Conservation (phyloP, 176 grass and related monocot genomes). For the Ampelocalamus luodianensis region DNA sequence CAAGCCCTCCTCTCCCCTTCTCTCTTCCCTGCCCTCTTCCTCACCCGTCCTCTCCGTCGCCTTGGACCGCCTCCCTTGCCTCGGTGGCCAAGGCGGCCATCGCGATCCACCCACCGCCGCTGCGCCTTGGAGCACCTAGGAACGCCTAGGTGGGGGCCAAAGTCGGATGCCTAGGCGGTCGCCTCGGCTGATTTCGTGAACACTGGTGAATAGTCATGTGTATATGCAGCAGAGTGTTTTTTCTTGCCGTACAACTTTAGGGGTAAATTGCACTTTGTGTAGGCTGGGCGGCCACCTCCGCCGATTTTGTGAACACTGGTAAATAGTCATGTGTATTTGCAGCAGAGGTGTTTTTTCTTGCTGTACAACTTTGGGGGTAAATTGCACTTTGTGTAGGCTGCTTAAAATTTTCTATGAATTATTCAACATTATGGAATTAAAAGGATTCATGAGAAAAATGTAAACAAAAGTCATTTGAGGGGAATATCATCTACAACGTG, state of each 20-base stretch:
- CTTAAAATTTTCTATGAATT: slow-evolving; percentile 8
- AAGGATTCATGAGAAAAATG: neutral
- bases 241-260: slow-evolving; percentile 11
- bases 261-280: neutral
- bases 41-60: too few species aligned
- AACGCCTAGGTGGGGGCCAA: too few species aligned
- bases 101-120: too few species aligned
- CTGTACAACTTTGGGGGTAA: neutral
- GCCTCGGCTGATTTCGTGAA: too few species aligned
- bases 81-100: too few species aligned
- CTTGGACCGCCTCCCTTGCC: too few species aligned
- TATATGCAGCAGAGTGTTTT: neutral
- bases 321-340: neutral
- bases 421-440: slow-evolving; percentile 12
- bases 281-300: neutral
- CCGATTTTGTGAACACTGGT: too few species aligned
- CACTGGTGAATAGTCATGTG: neutral
- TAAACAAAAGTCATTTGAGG: neutral
- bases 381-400: neutral
- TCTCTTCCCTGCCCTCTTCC: too few species aligned
- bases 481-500: neutral
- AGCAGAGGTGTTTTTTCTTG: neutral
- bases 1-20: too few species aligned
- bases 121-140: too few species aligned
- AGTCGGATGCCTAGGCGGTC: neutral